phyloP scores from a whole-genome alignment of 495 filamentous ascomycete genomes.

The Tuber borchii region DNA sequence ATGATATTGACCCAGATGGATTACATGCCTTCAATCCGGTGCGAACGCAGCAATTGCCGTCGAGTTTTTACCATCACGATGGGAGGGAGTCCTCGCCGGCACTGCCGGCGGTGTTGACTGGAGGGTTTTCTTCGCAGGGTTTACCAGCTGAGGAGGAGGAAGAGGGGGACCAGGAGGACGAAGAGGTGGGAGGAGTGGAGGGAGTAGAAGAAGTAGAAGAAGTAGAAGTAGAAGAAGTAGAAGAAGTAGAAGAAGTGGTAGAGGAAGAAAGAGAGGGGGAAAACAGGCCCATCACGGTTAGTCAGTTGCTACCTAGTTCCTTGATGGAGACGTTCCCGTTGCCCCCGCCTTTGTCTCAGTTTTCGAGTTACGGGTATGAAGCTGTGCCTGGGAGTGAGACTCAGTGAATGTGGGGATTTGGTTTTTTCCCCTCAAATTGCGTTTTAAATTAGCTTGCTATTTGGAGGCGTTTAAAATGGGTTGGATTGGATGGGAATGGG shows the following conservation, averaged over 20 bases:
- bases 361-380: slow-evolving; percentile 27
- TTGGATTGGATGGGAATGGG: background rate
- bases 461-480: slow-evolving; percentile 1
- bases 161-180: background rate
- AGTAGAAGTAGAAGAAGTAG: background rate
- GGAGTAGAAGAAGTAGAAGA: background rate
- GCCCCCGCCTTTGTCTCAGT: slow-evolving; percentile 36
- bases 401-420: slow-evolving; percentile 11
- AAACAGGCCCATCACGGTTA: slow-evolving; percentile 21
- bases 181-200: background rate
- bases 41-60: slow-evolving; percentile 29
- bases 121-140: background rate
- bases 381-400: slow-evolving; percentile 20
- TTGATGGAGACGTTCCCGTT: slow-evolving; percentile 41
- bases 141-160: background rate
- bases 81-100: slow-evolving; percentile 1
- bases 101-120: background rate
- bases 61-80: slow-evolving; percentile 22
- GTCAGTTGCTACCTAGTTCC: slow-evolving; percentile 35
- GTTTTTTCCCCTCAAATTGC: background rate
- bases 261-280: background rate
- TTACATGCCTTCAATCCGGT: slow-evolving; percentile 18
- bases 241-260: background rate
- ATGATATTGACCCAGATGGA: background rate
- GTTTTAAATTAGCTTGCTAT: background rate